Conservation (phyloP, 768 basidiomycete genomes). For the Phlebiopsis gigantea region DNA sequence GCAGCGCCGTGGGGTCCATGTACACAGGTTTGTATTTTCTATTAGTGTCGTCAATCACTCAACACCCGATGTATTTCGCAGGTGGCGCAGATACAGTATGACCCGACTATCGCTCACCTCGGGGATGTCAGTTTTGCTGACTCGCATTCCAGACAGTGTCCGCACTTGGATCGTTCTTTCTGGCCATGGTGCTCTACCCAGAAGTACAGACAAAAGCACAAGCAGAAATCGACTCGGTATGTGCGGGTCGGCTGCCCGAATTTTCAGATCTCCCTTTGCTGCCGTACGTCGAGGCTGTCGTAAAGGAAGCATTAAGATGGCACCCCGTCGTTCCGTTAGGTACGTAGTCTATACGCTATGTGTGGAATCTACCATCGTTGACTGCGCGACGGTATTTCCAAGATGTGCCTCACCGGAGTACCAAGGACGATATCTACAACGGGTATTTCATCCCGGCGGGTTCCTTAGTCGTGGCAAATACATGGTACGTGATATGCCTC, state of each 20-base stretch:
- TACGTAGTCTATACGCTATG: neutral
- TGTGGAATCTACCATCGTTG: too few species aligned
- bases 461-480: constrained; percentile 26
- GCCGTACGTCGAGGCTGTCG: constrained; percentile 13
- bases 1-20: constrained; percentile 10
- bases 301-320: constrained; percentile 15
- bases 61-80: neutral
- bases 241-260: constrained; percentile 9
- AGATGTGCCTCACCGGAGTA: constrained; percentile 24
- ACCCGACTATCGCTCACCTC: too few species aligned
- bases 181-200: constrained; percentile 11
- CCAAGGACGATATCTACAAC: constrained; percentile 25
- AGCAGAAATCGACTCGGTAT: constrained; percentile 6
- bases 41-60: neutral
- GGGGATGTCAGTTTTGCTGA: neutral
- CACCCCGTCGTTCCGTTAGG: constrained; percentile 14
- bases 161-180: constrained; percentile 13
- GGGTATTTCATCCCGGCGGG: constrained; percentile 30
- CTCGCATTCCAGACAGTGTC: constrained; percentile 8
- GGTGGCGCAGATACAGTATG: constrained; percentile 13
- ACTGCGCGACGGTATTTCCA: neutral
- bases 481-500: constrained; percentile 19
- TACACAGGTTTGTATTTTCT: constrained; percentile 5
- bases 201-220: constrained; percentile 11
- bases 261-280: constrained; percentile 6